phyloP scores from a whole-genome alignment of 1,284 basidiomycete genomes.

The Cryptococcus sp. region DNA sequence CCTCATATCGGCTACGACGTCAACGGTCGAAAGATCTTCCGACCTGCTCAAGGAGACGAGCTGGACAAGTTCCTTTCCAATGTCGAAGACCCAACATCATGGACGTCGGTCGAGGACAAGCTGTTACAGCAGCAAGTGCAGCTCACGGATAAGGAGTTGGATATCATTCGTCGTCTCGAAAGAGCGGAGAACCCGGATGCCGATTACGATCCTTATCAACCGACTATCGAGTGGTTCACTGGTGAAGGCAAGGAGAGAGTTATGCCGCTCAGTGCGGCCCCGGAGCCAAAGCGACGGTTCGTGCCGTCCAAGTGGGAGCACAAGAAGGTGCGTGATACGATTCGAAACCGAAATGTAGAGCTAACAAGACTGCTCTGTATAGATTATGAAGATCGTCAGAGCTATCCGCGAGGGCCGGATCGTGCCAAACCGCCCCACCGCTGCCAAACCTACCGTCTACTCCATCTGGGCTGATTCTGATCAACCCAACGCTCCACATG shows the following conservation, averaged over 20 bases:
- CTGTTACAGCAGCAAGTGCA: conserved; percentile 82
- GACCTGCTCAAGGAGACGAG: conserved; percentile 94
- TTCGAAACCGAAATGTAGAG: background rate
- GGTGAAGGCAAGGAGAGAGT: conserved; percentile 90
- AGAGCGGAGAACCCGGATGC: conserved; percentile 89
- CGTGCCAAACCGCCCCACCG: conserved; percentile 78
- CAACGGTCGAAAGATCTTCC: conserved; percentile 89
- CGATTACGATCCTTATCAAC: conserved; percentile 87
- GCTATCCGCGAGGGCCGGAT: conserved; percentile 96
- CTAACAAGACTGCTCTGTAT: conserved; percentile 2
- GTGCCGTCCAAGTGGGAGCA: conserved; percentile 99
- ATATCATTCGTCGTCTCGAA: conserved; percentile 89
- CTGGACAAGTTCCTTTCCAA: conserved; percentile 95
- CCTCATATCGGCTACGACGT: conserved; percentile 99
- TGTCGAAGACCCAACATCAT: conserved; percentile 86
- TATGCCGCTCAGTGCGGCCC: conserved; percentile 87
- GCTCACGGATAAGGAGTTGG: conserved; percentile 86
- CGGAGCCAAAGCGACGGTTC: conserved; percentile 96
- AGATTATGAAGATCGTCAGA: conserved; percentile 99
- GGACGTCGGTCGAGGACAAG: conserved; percentile 94
- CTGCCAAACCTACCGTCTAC: conserved; percentile 76
- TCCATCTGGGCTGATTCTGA: conserved; percentile 78
- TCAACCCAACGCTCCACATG: conserved; percentile 71
- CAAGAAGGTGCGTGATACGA: conserved; percentile 70
- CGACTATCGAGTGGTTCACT: conserved; percentile 95